Conservation (phyloP, 2,329 filamentous ascomycete species). For the Metarhizium sp. region DNA sequence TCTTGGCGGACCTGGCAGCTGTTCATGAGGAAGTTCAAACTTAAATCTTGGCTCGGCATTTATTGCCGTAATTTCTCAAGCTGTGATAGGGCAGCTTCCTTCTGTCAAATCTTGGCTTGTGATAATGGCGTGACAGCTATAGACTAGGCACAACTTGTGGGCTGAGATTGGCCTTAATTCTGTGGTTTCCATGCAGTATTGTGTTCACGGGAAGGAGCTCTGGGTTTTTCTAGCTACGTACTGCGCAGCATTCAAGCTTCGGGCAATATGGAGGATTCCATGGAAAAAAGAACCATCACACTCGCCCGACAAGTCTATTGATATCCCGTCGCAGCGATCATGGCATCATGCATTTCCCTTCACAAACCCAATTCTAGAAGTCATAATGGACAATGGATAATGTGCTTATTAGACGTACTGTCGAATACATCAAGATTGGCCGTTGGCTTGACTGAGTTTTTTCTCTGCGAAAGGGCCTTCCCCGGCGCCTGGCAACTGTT, state of each 20-base stretch:
- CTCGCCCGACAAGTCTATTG: neutral
- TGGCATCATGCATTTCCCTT: neutral
- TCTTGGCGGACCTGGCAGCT: neutral
- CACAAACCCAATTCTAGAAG: neutral
- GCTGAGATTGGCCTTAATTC: neutral
- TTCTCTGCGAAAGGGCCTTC: neutral
- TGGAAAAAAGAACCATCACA: neutral
- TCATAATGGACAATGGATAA: neutral
- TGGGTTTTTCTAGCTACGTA: neutral
- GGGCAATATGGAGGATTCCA: neutral
- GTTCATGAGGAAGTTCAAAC: neutral
- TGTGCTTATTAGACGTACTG: neutral
- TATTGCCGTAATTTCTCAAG: neutral
- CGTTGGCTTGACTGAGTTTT: neutral
- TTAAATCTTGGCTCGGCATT: neutral
- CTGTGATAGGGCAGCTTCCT: neutral
- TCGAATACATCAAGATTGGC: neutral
- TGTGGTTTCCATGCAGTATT: neutral
- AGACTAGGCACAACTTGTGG: neutral
- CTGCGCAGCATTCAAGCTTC: neutral
- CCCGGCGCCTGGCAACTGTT: conserved; percentile 3
- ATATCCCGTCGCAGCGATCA: neutral
- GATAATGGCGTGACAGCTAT: neutral
- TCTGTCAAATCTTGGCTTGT: neutral
- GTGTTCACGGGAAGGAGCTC: neutral